Conservation (phyloP, 306 rosid species). For the Nissolia schottii region DNA sequence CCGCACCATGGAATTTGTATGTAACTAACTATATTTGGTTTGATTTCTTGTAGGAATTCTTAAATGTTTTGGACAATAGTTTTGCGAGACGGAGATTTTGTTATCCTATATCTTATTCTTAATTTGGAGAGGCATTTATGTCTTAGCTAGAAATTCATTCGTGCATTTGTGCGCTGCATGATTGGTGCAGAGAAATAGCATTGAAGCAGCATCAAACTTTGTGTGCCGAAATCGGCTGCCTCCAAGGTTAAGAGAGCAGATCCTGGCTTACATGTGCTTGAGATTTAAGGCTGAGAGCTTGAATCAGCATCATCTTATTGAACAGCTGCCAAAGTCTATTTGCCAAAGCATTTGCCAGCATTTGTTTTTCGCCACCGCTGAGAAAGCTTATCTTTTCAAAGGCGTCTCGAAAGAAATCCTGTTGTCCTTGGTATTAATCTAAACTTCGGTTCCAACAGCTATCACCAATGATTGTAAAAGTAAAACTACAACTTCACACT, state of each 20-base stretch:
- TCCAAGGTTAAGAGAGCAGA: conserved; percentile 62
- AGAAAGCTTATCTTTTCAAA: conserved; percentile 72
- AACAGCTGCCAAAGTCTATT: conserved; percentile 84
- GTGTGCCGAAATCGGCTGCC: conserved; percentile 75
- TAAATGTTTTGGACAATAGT: too few species aligned
- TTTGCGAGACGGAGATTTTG: not conserved
- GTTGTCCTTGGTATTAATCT: conserved; percentile 43
- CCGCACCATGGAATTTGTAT: conserved; percentile 93
- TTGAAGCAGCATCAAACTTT: conserved; percentile 85
- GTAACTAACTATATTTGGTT: too few species aligned
- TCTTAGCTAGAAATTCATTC: conserved; percentile 4
- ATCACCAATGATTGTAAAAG: not conserved
- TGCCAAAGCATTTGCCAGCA: conserved; percentile 69
- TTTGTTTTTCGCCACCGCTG: conserved; percentile 61
- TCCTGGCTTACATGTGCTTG: conserved; percentile 85
- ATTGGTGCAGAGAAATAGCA: conserved; percentile 63
- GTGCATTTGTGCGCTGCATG: conserved; percentile 5
- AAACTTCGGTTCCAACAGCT: not conserved
- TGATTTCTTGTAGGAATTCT: too few species aligned
- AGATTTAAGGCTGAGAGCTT: conserved; percentile 89
- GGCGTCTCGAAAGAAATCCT: conserved; percentile 67
- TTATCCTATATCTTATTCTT: not conserved
- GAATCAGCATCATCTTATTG: conserved; percentile 74
- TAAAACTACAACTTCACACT: too few species aligned
- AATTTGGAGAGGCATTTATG: not conserved